Evolutionary conservation across 106 monocot species (phyloP), one percentile per base, ranked within the genome.

Genomic region (Iris macrosiphon): DNA sequence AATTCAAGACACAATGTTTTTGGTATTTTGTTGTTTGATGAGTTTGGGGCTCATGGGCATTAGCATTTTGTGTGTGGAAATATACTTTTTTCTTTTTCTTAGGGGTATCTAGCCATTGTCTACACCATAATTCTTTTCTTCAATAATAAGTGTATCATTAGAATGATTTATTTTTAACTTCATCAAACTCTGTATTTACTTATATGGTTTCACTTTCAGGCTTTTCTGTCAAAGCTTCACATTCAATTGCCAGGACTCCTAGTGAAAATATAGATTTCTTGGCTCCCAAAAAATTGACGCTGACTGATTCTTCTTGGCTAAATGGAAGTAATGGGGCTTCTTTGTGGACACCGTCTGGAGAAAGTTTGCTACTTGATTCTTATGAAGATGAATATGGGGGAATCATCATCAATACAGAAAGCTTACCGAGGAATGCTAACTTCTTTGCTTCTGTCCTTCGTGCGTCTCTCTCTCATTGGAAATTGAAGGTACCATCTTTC

Each of bases 341-440:
- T 58, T 46, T 61, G 29, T 70, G 55, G 39, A 22, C 16, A 46
- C 49, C 70, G 0, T 32, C 24, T 6, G 40, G 25, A 44, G 63
- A 75, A 59, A 27, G 46, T 30, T 62, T 58, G 31, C 27, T 79
- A n/a, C 87, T 92, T 35, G 79, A 92, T 55, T 53, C 69, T 44
- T 55, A 44, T 40, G 92, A 92, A 28, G 92, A 92, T 63, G 79
- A 92, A 35, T 92, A 92, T 41, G 87, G 68, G n/a, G 92, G 92
- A 24, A 44, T 92, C 19, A 41, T 92, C 25, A 25, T 92, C 29
- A 74, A 75, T 48, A 53, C 75, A 6, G 86, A 87, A 21, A 55
- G 69, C 54, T 59, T 92, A 40, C 92, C 92, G 19, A 8, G 22
- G 8, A 75, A 73, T 57, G 62, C 73, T 13, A 52, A 55, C 24